Evolutionary conservation across 148 eudicot genomes (phyloP), one percentile per base, ranked within the genome.

Genomic region (Arctostaphylos glauca): DNA sequence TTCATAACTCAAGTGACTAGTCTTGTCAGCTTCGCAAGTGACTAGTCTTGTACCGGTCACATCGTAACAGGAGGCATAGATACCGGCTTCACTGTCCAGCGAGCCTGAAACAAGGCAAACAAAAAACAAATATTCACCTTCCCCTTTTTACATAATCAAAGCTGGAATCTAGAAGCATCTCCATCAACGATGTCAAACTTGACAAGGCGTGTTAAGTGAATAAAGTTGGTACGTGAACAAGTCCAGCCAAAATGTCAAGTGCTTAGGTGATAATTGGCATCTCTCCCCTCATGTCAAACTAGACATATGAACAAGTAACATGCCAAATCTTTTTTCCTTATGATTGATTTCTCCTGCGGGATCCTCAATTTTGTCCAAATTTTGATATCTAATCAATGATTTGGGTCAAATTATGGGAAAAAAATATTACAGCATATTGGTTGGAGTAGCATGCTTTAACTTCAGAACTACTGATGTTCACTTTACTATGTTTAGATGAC

Each of bases 11-110:
- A n/a, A n/a, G n/a, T n/a, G n/a, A n/a, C n/a, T n/a, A n/a, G 99
- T 94, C 87, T 96, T 96, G 89, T 96, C 99, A 7, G 99, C 99
- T 87, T 96, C 99, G 78, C 99, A 96, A 16, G 95, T 96, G 41
- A 96, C 88, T 64, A 96, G 90, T 86, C 99, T 89, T 43, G 98
- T 82, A 14, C 99, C 99, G 0, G 98, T 96, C 19, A 87, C 62
- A 81, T 96, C 99, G 64, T 92, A 96, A 0, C 94, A 88, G 48
- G 88, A 80, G 0, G 98, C 97, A 68, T 94, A 96, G 16, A 96
- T 94, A 62, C 98, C 98, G 25, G 98, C 95, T 89, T 96, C 99
- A 47, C 99, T 96, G 56, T 96, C 99, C 83, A 96, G 87, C 43
- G 98, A 96, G 38, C 99, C 99, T 96, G 92, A 53, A 83, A 71